phyloP scores from a whole-genome alignment of 1,284 basidiomycete species.

The Ustilago esculenta region DNA sequence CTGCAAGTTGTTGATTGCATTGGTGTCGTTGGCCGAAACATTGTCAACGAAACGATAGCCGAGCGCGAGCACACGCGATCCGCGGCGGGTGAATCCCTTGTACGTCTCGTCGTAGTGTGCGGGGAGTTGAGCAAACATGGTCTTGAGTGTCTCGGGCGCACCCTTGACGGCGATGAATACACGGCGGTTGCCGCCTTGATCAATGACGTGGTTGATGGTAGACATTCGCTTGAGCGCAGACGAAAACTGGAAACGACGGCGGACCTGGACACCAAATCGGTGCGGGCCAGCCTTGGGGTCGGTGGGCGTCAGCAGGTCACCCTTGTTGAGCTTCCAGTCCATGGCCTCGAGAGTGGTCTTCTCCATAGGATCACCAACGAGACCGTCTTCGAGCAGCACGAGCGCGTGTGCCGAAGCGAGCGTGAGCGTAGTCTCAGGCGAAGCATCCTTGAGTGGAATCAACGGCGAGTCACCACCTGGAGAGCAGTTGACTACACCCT shows the following conservation, averaged over 20 bases:
- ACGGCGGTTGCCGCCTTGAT: slow-evolving; percentile 36
- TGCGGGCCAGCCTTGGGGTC: slow-evolving; percentile 45
- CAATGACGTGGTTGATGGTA: slow-evolving; percentile 57
- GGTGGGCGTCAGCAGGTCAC: slow-evolving; percentile 67
- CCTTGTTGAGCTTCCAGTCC: slow-evolving; percentile 85
- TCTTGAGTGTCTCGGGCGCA: slow-evolving; percentile 64
- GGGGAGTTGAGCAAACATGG: slow-evolving; percentile 61
- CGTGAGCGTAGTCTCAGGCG: slow-evolving; percentile 82
- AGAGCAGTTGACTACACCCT: slow-evolving; percentile 58
- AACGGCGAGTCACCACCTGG: slow-evolving; percentile 69
- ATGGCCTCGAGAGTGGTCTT: slow-evolving; percentile 93
- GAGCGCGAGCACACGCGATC: slow-evolving; percentile 64
- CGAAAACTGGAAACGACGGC: slow-evolving; percentile 66
- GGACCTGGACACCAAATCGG: slow-evolving; percentile 51
- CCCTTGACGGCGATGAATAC: slow-evolving; percentile 64
- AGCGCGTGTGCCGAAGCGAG: slow-evolving; percentile 95
- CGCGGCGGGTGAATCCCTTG: slow-evolving; percentile 64
- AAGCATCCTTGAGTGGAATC: slow-evolving; percentile 79
- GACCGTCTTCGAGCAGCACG: slow-evolving; percentile 86
- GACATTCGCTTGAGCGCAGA: slow-evolving; percentile 67
- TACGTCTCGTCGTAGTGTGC: slow-evolving; percentile 65
- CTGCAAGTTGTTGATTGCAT: slow-evolving; percentile 50
- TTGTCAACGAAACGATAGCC: slow-evolving; percentile 63
- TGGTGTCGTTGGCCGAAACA: slow-evolving; percentile 24
- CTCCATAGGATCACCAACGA: slow-evolving; percentile 99